Evolutionary conservation across 2,329 filamentous ascomycete genomes (phyloP).

Genomic region (Phialemoniopsis sp.): DNA sequence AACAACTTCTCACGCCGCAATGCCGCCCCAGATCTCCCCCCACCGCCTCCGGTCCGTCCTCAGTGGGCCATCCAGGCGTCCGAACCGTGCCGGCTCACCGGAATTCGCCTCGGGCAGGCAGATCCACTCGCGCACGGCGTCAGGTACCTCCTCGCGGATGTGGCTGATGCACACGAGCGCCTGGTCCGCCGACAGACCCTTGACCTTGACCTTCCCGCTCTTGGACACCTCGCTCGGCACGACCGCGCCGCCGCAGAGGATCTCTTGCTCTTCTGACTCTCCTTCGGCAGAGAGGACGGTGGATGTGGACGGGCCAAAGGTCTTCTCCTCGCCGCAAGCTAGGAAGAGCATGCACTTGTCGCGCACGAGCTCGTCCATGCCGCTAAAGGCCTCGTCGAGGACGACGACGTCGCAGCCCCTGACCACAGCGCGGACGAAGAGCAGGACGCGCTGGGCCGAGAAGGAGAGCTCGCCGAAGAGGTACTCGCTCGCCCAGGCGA

Average conservation of each 20-base stretch:
- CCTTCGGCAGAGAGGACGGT: background rate
- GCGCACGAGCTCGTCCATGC: conserved; percentile 76
- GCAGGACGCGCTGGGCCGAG: conserved; percentile 75
- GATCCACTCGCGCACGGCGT: conserved; percentile 78
- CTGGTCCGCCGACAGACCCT: conserved; percentile 65
- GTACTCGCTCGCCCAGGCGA: conserved; percentile 63
- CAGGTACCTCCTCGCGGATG: conserved; percentile 83
- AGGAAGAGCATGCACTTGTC: conserved; percentile 86
- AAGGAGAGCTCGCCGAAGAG: conserved; percentile 74
- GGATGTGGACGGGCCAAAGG: conserved; percentile 17
- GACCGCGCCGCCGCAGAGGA: conserved; percentile 22
- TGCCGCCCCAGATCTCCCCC: conserved; percentile 59
- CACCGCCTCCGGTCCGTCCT: conserved; percentile 53
- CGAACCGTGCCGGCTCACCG: conserved; percentile 56
- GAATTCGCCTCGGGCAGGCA: conserved; percentile 76
- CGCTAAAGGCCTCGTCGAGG: conserved; percentile 83
- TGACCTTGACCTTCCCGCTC: conserved; percentile 43
- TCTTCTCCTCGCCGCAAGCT: conserved; percentile 54
- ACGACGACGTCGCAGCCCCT: conserved; percentile 80
- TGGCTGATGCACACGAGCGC: conserved; percentile 92
- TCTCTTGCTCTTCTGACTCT: conserved; percentile 1
- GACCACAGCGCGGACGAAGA: conserved; percentile 79
- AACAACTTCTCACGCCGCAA: conserved; percentile 9
- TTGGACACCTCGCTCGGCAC: conserved; percentile 42
- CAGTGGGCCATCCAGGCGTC: conserved; percentile 58